Conservation (phyloP, 345 rosid genomes). For the Bruguiera parviflora region DNA sequence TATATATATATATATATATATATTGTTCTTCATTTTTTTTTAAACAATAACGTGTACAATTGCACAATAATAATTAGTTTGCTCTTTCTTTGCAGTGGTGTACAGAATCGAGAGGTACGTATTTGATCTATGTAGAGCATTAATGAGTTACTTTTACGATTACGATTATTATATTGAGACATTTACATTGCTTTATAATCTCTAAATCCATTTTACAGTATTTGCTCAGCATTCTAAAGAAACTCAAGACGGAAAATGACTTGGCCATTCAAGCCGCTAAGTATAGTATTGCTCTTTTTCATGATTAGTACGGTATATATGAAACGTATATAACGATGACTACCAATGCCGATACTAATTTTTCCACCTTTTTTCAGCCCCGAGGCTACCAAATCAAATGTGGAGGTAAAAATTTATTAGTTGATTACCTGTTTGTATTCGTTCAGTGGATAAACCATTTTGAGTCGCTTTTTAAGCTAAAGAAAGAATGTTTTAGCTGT, state of each 20-base stretch:
- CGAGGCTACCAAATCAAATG: slow-evolving; percentile 14
- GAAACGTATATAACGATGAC: too few relatives aligned
- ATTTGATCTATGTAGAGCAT: background rate
- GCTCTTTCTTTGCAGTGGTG: slow-evolving; percentile 12
- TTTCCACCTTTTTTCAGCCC: slow-evolving; percentile 5
- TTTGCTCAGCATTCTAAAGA: slow-evolving; percentile 22
- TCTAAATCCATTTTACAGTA: slow-evolving; percentile 10
- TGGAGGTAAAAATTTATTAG: slow-evolving; percentile 15
- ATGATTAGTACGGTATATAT: too few relatives aligned
- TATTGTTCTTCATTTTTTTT: background rate
- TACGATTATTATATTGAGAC: too few relatives aligned
- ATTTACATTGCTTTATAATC: background rate
- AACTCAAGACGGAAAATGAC: slow-evolving; percentile 24
- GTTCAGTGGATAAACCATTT: background rate
- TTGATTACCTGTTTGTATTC: background rate
- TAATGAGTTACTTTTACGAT: background rate
- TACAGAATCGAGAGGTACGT: slow-evolving; percentile 27
- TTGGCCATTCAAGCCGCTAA: slow-evolving; percentile 29
- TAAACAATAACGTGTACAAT: too few relatives aligned
- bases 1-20: too few relatives aligned
- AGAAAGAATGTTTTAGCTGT: background rate
- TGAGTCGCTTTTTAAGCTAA: background rate
- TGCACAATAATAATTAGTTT: too few relatives aligned
- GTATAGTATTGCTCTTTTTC: background rate
- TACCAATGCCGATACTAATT: background rate